These are phyloP conservation scores for Arthromyces matolae DNA, from an alignment of 768 basidiomycete species.

Conservation along the genomic window DNA sequence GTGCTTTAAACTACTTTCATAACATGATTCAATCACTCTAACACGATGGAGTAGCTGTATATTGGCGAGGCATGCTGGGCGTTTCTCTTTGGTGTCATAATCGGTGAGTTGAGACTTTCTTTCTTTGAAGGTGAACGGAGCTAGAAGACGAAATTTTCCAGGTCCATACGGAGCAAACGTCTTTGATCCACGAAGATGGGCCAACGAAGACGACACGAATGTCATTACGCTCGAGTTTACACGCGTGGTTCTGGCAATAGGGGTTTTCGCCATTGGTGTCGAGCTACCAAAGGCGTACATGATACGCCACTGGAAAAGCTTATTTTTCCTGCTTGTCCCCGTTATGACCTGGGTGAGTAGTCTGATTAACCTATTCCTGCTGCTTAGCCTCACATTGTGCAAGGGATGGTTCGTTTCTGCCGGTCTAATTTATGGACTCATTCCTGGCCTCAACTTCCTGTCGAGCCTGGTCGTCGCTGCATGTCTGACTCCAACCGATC, in stretches of 20 bases:
- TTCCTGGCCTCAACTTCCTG: slow-evolving; percentile 87
- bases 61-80: slow-evolving; percentile 97
- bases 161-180: slow-evolving; percentile 81
- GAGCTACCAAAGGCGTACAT: slow-evolving; percentile 97
- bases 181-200: slow-evolving; percentile 82
- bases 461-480: slow-evolving; percentile 88
- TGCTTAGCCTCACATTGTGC: slow-evolving; percentile 12
- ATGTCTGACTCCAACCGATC: slow-evolving; percentile 92
- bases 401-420: slow-evolving; percentile 97
- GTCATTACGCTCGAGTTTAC: slow-evolving; percentile 88
- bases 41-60: slow-evolving; percentile 52
- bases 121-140: neutral
- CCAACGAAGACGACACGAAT: slow-evolving; percentile 51
- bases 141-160: slow-evolving; percentile 23
- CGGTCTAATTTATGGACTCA: slow-evolving; percentile 84
- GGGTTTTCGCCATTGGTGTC: slow-evolving; percentile 97
- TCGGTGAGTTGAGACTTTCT: slow-evolving; percentile 62
- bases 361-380: neutral
- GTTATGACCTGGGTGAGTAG: slow-evolving; percentile 79
- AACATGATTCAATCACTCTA: slow-evolving; percentile 5
- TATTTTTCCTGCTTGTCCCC: slow-evolving; percentile 79
- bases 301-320: slow-evolving; percentile 85
- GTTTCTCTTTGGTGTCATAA: slow-evolving; percentile 87
- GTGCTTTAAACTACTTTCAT: slow-evolving; percentile 32
- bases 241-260: slow-evolving; percentile 90